Conservation (phyloP, 805 yeast species). For the Starmerella davenportii region DNA sequence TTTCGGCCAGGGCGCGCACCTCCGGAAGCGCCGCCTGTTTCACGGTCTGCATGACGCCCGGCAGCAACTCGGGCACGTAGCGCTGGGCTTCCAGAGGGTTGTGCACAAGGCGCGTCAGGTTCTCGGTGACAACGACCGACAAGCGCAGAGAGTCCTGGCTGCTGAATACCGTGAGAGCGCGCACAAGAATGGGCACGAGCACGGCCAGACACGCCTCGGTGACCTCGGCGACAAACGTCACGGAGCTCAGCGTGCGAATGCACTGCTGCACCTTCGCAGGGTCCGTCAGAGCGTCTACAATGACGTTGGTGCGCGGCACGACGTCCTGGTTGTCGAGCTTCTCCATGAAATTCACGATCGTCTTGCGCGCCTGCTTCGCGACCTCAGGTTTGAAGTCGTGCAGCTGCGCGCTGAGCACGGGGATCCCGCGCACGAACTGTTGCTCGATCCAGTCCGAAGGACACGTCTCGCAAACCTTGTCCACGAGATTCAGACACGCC, state of each 20-base stretch:
- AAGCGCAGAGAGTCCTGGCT: slow-evolving; percentile 94
- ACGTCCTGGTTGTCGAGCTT: slow-evolving; percentile 86
- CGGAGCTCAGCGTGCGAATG: slow-evolving; percentile 75
- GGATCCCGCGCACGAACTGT: slow-evolving; percentile 61
- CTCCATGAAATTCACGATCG: slow-evolving; percentile 52
- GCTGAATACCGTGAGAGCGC: slow-evolving; percentile 70
- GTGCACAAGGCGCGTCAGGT: slow-evolving; percentile 85
- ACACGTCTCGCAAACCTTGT: slow-evolving; percentile 55
- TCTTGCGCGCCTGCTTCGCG: slow-evolving; percentile 62
- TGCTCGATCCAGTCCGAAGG: slow-evolving; percentile 75
- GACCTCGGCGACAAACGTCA: slow-evolving; percentile 95
- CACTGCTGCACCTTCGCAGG: slow-evolving; percentile 79
- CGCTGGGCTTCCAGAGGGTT: slow-evolving; percentile 80
- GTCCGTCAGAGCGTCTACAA: slow-evolving; percentile 76
- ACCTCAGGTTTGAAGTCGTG: slow-evolving; percentile 95
- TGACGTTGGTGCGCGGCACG: slow-evolving; percentile 63
- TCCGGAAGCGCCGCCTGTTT: slow-evolving; percentile 88
- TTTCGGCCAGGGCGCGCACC: slow-evolving; percentile 80
- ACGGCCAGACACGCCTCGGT: slow-evolving; percentile 87
- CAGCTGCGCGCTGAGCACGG: slow-evolving; percentile 71
- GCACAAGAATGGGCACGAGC: slow-evolving; percentile 78
- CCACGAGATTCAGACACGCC: slow-evolving; percentile 58
- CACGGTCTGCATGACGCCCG: slow-evolving; percentile 80
- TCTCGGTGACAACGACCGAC: slow-evolving; percentile 89
- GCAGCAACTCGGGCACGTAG: slow-evolving; percentile 69